Evolutionary conservation across 352 stramenopile species (phyloP), one percentile per base, ranked within the genome.

Genomic region (Pythium utonaiense): DNA sequence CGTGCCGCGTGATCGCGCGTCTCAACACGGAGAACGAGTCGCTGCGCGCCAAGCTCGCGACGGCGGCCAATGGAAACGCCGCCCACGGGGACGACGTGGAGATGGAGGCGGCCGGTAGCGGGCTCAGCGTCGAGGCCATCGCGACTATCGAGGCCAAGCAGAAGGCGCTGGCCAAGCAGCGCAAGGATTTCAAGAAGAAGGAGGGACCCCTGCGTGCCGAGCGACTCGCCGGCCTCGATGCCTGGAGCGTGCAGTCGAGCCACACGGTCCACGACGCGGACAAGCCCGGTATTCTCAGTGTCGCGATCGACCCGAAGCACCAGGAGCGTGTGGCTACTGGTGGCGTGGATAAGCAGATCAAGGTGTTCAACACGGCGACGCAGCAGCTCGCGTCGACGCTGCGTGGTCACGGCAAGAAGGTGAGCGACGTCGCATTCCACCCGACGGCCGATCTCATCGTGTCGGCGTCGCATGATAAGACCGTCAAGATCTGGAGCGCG

Each of bases 1-100:
- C 95, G 9, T 96, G 96, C 52, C 84, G 95, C 60, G 96, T 99
- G 22, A 97, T 99, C 61, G 95, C 96, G 22, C 78, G 96, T 16
- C 62, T 99, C 8, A 89, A 91, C 47, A 76, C 75, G 27, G 96
- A 92, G 49, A 88, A 87, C 61, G 72, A 75, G 16, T 55, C 77
- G 38, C 68, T 90, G 17, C 78, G 78, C 48, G 34, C 70, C 19
- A 70, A 81, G 25, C 55, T 77, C 6, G 53, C 59, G 27, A 28
- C 59, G 17, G 47, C 54, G n/a, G 25, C 61, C 12, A 68, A 21
- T 9, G 31, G 70, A 31, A 69, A 51, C 0, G 57, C 62, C 1
- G 31, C 70, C 19, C 64, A 74, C 19, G 67, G 71, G 14, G 69
- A 80, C 0, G 80, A 89, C 53, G 74, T 85, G 19, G 74, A 85